Conservation (phyloP, 495 filamentous ascomycete genomes). For the Aspergillus ellipticus region DNA sequence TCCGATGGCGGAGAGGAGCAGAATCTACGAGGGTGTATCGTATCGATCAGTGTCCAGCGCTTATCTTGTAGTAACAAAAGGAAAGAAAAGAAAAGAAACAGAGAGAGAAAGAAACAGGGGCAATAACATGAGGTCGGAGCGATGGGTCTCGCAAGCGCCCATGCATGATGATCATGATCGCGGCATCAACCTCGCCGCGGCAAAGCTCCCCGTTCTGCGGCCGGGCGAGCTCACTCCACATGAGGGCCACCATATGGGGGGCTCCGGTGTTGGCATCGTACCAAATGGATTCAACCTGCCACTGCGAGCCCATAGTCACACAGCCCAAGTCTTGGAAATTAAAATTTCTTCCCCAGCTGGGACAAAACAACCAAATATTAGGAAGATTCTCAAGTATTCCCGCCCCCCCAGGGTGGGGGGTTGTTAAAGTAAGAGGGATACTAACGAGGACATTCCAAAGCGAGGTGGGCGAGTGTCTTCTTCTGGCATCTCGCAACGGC, state of each 20-base stretch:
- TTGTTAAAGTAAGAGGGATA: neutral
- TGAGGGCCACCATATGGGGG: neutral
- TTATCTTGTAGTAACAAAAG: neutral
- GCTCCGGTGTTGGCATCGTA: neutral
- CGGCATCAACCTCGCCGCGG: neutral
- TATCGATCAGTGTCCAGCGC: neutral
- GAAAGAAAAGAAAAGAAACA: neutral
- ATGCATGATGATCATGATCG: neutral
- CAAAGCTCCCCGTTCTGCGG: neutral
- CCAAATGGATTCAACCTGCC: neutral
- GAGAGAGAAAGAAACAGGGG: neutral
- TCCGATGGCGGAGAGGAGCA: constrained; percentile 2
- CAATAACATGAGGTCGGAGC: neutral
- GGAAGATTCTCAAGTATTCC: neutral
- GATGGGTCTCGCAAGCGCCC: neutral
- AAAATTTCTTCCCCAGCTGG: neutral
- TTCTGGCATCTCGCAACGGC: neutral
- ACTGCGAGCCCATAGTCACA: neutral
- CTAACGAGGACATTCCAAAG: neutral
- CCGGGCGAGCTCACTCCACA: constrained; percentile 1
- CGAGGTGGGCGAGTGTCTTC: neutral
- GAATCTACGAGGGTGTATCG: neutral
- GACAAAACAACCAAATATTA: neutral
- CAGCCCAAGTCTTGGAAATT: neutral
- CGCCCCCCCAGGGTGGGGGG: no score